Conservation (phyloP, 176 grass and related monocot genomes). For the Eremochloa ophiuroides region DNA sequence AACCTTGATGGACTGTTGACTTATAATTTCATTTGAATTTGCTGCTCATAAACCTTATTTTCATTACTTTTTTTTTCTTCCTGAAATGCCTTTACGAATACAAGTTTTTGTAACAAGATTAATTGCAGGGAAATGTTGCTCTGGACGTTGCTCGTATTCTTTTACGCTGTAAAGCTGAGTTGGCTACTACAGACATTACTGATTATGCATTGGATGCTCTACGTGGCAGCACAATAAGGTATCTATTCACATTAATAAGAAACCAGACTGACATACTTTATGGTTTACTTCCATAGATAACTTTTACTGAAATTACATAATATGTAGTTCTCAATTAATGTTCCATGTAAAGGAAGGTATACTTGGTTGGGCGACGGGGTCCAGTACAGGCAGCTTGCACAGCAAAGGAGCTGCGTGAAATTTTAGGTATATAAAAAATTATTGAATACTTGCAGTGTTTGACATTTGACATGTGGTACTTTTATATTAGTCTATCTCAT, state of each 20-base stretch:
- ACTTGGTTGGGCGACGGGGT: constrained; percentile 78
- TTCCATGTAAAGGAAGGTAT: constrained; percentile 65
- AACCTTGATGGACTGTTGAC: background rate
- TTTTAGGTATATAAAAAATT: constrained; percentile 50
- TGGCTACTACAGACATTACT: constrained; percentile 85
- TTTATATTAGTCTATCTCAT: constrained; percentile 10
- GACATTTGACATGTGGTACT: background rate
- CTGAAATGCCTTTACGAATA: background rate
- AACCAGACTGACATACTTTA: background rate
- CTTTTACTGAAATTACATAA: no score
- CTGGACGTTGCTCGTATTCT: constrained; percentile 93
- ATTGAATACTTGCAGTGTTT: constrained; percentile 16
- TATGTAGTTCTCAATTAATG: constrained; percentile 9
- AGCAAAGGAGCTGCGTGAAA: constrained; percentile 88
- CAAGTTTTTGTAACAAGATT: background rate
- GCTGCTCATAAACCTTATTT: background rate
- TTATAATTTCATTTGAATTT: background rate
- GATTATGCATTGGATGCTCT: constrained; percentile 77
- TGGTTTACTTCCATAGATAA: background rate
- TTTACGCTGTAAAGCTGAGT: constrained; percentile 57
- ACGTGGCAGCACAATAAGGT: constrained; percentile 72
- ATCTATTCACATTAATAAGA: background rate
- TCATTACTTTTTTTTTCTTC: background rate
- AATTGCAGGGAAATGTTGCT: constrained; percentile 86
- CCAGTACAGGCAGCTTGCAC: constrained; percentile 92